A percentile compares a stretch with the other conserved stretches of the same genome.
phyloP scores from a whole-genome alignment of 371 early-diverging fungal genomes.

The Haplosporangium sp. region DNA sequence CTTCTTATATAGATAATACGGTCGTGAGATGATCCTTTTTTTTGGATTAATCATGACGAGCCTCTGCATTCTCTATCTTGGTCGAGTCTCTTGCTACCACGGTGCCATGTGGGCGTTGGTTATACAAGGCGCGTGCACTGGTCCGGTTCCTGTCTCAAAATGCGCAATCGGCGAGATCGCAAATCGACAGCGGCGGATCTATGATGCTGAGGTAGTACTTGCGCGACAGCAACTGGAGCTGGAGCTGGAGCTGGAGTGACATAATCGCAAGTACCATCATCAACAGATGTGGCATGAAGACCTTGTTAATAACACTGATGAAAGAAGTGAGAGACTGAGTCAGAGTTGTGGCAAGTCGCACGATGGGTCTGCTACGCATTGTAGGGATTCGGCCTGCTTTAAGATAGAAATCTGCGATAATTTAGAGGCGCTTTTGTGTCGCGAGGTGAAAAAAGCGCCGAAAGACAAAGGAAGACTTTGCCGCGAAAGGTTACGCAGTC shows the following conservation, averaged over 20 bases:
- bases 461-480: conserved; percentile 22
- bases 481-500: conserved; percentile 22
- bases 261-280: neutral
- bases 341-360: too few relatives aligned
- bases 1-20: conserved; percentile 23
- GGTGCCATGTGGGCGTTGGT: conserved; percentile 36
- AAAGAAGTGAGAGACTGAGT: too few relatives aligned
- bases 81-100: conserved; percentile 22
- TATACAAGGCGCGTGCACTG: conserved; percentile 30
- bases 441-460: too few relatives aligned
- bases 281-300: neutral
- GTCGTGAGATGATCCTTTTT: conserved; percentile 22
- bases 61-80: conserved; percentile 21
- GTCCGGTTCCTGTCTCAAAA: conserved; percentile 30
- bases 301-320: too few relatives aligned
- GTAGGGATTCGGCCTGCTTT: too few relatives aligned
- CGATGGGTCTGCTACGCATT: too few relatives aligned
- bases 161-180: conserved; percentile 40
- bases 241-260: neutral
- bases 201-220: conserved; percentile 1
- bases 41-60: conserved; percentile 34
- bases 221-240: conserved; percentile 1
- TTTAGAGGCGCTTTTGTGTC: too few relatives aligned
- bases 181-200: conserved; percentile 12
- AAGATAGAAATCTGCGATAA: too few relatives aligned